phyloP scores from a whole-genome alignment of 352 stramenopile genomes.

The Elongisporangium prolatum region DNA sequence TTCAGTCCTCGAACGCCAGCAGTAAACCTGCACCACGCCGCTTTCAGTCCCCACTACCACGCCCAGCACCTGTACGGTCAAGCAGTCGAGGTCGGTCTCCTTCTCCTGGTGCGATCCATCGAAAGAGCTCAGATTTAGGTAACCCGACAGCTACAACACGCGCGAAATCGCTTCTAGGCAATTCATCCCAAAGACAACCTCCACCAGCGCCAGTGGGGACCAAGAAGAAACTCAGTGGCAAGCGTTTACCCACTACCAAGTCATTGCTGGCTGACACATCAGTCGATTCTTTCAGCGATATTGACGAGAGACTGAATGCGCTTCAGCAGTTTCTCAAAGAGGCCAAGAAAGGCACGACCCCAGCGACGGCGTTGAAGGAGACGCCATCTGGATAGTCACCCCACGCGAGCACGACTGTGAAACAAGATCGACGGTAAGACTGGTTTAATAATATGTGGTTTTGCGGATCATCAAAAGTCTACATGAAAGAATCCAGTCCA shows the following conservation, averaged over 20 bases:
- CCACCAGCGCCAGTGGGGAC: not conserved
- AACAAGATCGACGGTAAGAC: not conserved
- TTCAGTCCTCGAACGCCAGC: slow-evolving; percentile 9
- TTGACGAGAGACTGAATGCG: slow-evolving; percentile 78
- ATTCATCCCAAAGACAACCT: not conserved
- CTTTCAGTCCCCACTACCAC: slow-evolving; percentile 21
- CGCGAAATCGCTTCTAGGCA: not conserved
- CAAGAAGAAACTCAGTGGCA: not conserved
- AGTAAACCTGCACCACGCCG: slow-evolving; percentile 8
- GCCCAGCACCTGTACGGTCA: slow-evolving; percentile 10
- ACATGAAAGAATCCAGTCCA: not conserved
- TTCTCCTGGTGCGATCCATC: slow-evolving; percentile 9
- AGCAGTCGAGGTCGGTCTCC: slow-evolving; percentile 22
- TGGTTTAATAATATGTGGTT: not conserved
- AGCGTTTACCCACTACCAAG: not conserved
- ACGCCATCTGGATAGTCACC: not conserved
- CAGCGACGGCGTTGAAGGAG: not conserved
- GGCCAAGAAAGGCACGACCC: slow-evolving; percentile 47
- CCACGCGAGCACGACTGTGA: not conserved
- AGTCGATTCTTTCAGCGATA: slow-evolving; percentile 77
- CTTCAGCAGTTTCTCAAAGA: slow-evolving; percentile 81
- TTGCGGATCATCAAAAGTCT: not conserved
- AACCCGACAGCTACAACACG: not conserved
- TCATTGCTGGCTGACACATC: slow-evolving; percentile 50
- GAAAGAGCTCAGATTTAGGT: not conserved